Conservation (phyloP, 179 eudicot species). For the Beta macrorhiza region DNA sequence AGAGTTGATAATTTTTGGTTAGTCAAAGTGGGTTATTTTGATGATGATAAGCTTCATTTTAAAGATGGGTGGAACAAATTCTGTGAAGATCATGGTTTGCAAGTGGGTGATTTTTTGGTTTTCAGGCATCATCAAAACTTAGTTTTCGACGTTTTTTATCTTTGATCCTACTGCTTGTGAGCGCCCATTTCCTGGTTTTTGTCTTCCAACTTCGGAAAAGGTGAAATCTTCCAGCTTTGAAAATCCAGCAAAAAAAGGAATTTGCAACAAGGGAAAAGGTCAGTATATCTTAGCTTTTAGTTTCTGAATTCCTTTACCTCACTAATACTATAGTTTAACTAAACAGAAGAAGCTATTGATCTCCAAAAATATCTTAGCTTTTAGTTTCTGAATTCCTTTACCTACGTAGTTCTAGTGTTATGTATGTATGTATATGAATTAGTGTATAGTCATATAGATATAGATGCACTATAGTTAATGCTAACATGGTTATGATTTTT, state of each 20-base stretch:
- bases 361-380: too few relatives aligned
- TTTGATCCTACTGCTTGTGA: slow-evolving; percentile 22
- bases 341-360: too few relatives aligned
- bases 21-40: not conserved
- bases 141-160: slow-evolving; percentile 18
- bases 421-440: too few relatives aligned
- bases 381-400: too few relatives aligned
- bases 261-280: not conserved
- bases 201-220: not conserved
- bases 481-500: too few relatives aligned
- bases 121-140: slow-evolving; percentile 11
- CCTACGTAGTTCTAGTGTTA: too few relatives aligned
- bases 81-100: slow-evolving; percentile 16
- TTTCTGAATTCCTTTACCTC: too few relatives aligned
- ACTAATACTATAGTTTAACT: not conserved
- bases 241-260: not conserved
- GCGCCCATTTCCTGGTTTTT: not conserved
- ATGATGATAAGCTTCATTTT: not conserved
- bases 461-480: too few relatives aligned
- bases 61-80: slow-evolving; percentile 28
- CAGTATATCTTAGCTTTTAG: not conserved
- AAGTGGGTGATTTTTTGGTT: slow-evolving; percentile 30
- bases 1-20: slow-evolving; percentile 1
- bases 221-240: not conserved
- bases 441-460: too few relatives aligned